A percentile compares a stretch with the other conserved stretches of the same genome.
phyloP scores from a whole-genome alignment of 805 yeast species.

The Lachancea quebecensis region DNA sequence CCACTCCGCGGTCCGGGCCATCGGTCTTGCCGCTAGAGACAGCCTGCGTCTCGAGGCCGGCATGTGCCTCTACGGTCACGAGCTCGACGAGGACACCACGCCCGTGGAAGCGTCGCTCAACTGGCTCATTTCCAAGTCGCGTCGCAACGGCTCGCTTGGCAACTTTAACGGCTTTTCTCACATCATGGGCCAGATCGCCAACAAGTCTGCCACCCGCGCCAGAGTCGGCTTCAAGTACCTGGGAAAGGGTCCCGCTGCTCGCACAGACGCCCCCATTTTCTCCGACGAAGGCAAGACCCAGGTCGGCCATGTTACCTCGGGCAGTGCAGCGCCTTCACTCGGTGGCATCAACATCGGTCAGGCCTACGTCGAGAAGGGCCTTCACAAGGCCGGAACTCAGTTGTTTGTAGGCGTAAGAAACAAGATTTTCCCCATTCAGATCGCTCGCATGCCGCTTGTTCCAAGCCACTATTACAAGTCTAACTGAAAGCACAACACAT shows the following conservation, averaged over 20 bases:
- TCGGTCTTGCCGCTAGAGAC: constrained; percentile 98
- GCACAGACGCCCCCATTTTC: constrained; percentile 66
- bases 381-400: constrained; percentile 66
- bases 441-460: constrained; percentile 83
- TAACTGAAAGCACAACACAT: constrained; percentile 5
- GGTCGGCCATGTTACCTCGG: constrained; percentile 51
- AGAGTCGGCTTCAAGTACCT: constrained; percentile 65
- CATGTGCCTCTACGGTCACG: constrained; percentile 95
- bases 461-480: constrained; percentile 60
- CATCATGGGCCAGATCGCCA: constrained; percentile 63
- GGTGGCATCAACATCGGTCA: constrained; percentile 80
- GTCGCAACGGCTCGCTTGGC: constrained; percentile 41
- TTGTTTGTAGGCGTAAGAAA: constrained; percentile 76
- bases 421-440: constrained; percentile 64
- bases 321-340: constrained; percentile 60
- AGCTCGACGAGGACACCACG: constrained; percentile 67
- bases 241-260: constrained; percentile 86
- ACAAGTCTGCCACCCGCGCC: constrained; percentile 48
- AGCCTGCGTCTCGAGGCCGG: constrained; percentile 95
- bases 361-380: constrained; percentile 71
- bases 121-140: constrained; percentile 81
- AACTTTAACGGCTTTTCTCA: constrained; percentile 70
- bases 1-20: constrained; percentile 60
- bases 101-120: constrained; percentile 86
- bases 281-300: constrained; percentile 47